A percentile compares a stretch with the other conserved stretches of the same genome.
Evolutionary conservation across 768 basidiomycete genomes (phyloP).

Genomic region (Epithele typhae): DNA sequence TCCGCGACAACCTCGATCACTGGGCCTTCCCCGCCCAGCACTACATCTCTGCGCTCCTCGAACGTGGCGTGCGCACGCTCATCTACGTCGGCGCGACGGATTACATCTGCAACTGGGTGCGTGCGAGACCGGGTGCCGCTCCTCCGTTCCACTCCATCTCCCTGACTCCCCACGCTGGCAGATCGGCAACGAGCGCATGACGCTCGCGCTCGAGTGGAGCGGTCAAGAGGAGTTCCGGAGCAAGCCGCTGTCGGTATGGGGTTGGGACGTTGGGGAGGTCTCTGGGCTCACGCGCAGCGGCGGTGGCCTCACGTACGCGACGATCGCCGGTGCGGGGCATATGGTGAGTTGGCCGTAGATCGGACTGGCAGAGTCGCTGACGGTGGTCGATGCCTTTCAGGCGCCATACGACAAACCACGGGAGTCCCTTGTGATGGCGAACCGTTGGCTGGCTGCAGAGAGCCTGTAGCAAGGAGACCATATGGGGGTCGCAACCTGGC

Average conservation of each 20-base stretch:
- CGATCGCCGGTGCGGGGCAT: conserved; percentile 66
- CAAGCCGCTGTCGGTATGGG: conserved; percentile 48
- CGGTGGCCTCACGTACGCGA: conserved; percentile 57
- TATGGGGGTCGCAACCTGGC: too few relatives aligned
- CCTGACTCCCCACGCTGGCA: too few relatives aligned
- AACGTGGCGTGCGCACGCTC: conserved; percentile 48
- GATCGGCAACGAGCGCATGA: conserved; percentile 62
- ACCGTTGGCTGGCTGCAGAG: conserved; percentile 40
- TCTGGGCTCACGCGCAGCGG: conserved; percentile 53
- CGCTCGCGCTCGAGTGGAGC: conserved; percentile 55
- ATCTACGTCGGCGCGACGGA: conserved; percentile 55
- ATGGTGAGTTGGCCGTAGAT: conserved; percentile 40
- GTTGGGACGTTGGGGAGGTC: conserved; percentile 39
- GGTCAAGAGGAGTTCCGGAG: conserved; percentile 43
- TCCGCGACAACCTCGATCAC: conserved; percentile 40
- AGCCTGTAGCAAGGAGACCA: too few relatives aligned
- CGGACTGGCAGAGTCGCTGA: background rate
- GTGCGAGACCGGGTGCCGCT: too few relatives aligned
- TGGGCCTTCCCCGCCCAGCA: conserved; percentile 25
- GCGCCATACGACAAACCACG: conserved; percentile 62
- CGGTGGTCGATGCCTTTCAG: conserved; percentile 23
- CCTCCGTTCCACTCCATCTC: background rate
- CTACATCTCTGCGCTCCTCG: conserved; percentile 51
- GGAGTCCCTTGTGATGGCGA: conserved; percentile 46
- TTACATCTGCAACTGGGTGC: conserved; percentile 53